phyloP scores from a whole-genome alignment of 2,329 filamentous ascomycete species.

The Colletotrichum sp. region DNA sequence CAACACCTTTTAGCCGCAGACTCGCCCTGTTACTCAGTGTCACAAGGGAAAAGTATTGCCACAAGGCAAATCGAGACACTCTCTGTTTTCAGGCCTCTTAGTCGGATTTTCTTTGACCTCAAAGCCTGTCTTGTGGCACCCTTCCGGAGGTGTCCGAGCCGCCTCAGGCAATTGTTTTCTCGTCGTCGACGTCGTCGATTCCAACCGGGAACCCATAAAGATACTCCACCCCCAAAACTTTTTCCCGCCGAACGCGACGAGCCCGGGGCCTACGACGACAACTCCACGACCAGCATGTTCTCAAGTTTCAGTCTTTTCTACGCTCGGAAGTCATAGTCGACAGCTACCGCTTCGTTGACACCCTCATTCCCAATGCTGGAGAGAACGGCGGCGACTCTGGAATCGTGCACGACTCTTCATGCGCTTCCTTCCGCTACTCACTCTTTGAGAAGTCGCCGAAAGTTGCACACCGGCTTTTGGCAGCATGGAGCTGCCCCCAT shows the following conservation, averaged over 20 bases:
- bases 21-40: background rate
- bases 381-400: conserved; percentile 60
- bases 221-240: conserved; percentile 13
- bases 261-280: background rate
- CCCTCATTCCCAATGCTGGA: conserved; percentile 54
- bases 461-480: conserved; percentile 58
- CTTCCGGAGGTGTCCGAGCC: background rate
- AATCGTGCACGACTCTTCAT: conserved; percentile 60
- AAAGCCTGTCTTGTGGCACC: background rate
- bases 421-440: conserved; percentile 45
- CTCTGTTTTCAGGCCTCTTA: background rate
- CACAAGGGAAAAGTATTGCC: background rate
- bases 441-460: conserved; percentile 43
- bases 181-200: conserved; percentile 9
- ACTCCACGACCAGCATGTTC: background rate
- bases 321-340: conserved; percentile 2
- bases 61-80: background rate
- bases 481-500: conserved; percentile 57
- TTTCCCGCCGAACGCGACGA: background rate
- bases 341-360: conserved; percentile 1
- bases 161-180: background rate
- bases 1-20: background rate
- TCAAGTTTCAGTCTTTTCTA: background rate
- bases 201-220: background rate
- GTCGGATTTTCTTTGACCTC: background rate